Percentiles rank a stretch among this genome's conserved stretches.
phyloP scores from a whole-genome alignment of 805 yeast species.

The Brettanomyces sp. region DNA sequence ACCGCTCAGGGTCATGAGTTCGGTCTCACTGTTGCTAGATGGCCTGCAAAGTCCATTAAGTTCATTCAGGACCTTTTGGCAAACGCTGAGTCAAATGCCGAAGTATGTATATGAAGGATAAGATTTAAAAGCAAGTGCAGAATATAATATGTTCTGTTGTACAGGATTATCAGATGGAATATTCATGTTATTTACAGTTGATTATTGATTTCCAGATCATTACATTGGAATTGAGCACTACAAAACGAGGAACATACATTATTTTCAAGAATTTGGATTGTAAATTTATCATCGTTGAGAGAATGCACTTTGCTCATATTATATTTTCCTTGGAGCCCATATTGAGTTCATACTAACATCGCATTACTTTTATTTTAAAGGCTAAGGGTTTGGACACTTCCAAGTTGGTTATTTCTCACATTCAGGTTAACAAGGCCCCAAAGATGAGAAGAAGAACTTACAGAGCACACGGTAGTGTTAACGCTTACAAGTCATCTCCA shows the following conservation, averaged over 20 bases:
- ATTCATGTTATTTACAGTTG: too few species aligned
- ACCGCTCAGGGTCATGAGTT: constrained; percentile 99
- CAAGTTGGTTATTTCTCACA: constrained; percentile 91
- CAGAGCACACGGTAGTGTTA: constrained; percentile 99
- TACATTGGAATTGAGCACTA: too few species aligned
- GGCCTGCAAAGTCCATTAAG: constrained; percentile 99
- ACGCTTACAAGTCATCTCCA: constrained; percentile 98
- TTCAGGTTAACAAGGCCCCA: constrained; percentile 99
- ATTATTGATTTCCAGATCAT: too few species aligned
- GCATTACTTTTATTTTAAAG: constrained; percentile 17
- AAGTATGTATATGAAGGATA: constrained; percentile 33
- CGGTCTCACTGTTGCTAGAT: constrained; percentile 99
- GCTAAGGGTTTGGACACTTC: constrained; percentile 96
- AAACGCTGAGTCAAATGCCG: constrained; percentile 99
- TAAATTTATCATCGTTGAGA: neutral
- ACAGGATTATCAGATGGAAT: too few species aligned
- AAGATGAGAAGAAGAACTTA: constrained; percentile 99
- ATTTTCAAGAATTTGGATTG: too few species aligned
- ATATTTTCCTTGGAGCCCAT: too few species aligned
- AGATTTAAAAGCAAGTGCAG: neutral
- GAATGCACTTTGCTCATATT: neutral
- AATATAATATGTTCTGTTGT: neutral
- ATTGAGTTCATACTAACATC: constrained; percentile 9
- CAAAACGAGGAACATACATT: too few species aligned
- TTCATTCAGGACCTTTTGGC: constrained; percentile 88